Evolutionary conservation across 129 eudicot genomes (phyloP), one percentile per base, ranked within the genome.

Genomic region (Artemisia argyi): DNA sequence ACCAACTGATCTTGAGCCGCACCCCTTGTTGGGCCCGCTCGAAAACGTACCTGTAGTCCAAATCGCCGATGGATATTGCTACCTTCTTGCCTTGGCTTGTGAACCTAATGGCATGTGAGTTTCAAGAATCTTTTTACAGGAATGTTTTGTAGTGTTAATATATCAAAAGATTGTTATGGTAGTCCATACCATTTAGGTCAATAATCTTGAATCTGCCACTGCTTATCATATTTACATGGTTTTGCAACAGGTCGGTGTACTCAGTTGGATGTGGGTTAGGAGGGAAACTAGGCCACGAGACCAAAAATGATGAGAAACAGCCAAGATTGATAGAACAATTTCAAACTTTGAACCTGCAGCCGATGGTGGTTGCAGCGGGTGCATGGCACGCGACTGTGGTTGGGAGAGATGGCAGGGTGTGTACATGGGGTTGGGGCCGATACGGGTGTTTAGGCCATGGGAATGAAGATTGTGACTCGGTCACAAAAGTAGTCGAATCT

Each of bases 371-470:
- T 72, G 93, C 99, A 53, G 97, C 99, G 7, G 99, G 99, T 70
- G 96, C 96, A 61, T 90, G 98, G 98, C 98, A 94, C 71, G 96
- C 98, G n/a, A 97, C 97, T 7, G 98, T 86, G 62, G 96, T 90
- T 20, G 98, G 98, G 56, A 86, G 74, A 35, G 97, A 94, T 74
- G 97, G 98, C 18, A 79, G 97, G 81, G 98, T 94, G 15, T 94
- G 97, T 78, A 94, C 98, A 2, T 90, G 98, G 98, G 97, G 97
- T 57, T 88, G 93, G 96, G 97, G 96, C 3, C 84, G 89, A 57
- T 81, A 88, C 47, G 98, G 98, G 28, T 94, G 98, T 75, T 78
- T 94, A 78, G 99, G 99, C 26, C 99, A 94, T 69, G 99, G 99
- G 15, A 88, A 90, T 42, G 99, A 94, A 83, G 97, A 94, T 32